phyloP scores from a whole-genome alignment of 257 asterid genomes.

The Solanum sitiens region DNA sequence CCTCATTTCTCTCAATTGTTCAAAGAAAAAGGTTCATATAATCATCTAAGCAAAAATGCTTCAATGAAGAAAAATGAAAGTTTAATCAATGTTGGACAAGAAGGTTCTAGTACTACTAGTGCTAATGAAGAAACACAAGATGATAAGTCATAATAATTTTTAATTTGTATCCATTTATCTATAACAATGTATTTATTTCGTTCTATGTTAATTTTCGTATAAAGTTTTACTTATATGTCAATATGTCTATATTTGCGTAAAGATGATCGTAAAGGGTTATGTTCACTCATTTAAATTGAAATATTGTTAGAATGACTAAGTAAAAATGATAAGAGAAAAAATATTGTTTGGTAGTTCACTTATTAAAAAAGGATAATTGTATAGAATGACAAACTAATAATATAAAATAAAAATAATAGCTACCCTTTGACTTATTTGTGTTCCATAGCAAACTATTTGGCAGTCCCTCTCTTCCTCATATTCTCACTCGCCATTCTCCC shows the following conservation, averaged over 20 bases:
- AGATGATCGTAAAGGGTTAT: neutral
- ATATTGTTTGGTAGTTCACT: neutral
- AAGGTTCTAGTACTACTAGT: neutral
- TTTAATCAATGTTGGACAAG: neutral
- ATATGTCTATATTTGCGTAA: neutral
- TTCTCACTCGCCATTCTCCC: too few relatives aligned
- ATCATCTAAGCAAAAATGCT: conserved; percentile 49
- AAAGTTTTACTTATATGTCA: too few relatives aligned
- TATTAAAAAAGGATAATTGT: too few relatives aligned
- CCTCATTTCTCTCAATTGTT: conserved; percentile 74
- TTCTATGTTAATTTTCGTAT: neutral
- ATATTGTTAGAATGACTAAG: neutral
- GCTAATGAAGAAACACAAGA: neutral
- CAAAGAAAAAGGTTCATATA: conserved; percentile 68
- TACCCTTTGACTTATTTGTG: too few relatives aligned
- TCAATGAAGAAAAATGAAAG: conserved; percentile 26
- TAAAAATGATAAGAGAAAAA: neutral
- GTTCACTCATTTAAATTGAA: neutral
- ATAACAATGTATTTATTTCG: neutral
- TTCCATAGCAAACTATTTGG: too few relatives aligned
- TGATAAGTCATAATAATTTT: neutral
- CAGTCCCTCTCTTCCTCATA: too few relatives aligned
- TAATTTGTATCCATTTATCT: neutral
- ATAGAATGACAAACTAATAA: too few relatives aligned
- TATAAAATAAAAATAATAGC: too few relatives aligned